Conservation (phyloP, 2,329 filamentous ascomycete genomes). For the Akanthomyces uredinophilus region DNA sequence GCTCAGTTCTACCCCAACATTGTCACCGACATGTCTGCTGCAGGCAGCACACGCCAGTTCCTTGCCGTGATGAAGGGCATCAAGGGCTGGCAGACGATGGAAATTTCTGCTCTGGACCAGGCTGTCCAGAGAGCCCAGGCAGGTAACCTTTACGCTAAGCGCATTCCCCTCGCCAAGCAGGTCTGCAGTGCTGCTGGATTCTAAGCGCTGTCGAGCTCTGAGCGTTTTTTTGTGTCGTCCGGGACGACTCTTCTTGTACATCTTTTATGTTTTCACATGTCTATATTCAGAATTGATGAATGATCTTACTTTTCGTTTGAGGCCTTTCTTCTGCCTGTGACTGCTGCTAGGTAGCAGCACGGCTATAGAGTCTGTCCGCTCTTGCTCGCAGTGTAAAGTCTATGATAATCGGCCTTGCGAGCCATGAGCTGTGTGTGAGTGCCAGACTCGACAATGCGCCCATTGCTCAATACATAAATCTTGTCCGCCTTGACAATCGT, state of each 20-base stretch:
- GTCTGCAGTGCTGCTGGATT: constrained; percentile 12
- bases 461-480: constrained; percentile 35
- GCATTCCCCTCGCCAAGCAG: constrained; percentile 5
- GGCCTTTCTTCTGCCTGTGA: neutral
- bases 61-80: constrained; percentile 5
- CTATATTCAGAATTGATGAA: neutral
- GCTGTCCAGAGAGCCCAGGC: constrained; percentile 7
- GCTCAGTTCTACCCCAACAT: neutral
- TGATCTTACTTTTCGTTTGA: neutral
- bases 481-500: constrained; percentile 39
- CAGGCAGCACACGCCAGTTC: constrained; percentile 7
- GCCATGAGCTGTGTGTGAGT: neutral
- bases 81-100: constrained; percentile 9
- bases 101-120: neutral
- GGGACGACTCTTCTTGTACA: neutral
- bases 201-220: neutral
- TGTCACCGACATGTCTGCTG: constrained; percentile 1
- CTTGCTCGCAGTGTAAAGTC: neutral
- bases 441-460: neutral
- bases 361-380: neutral
- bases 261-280: neutral
- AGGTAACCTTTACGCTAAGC: constrained; percentile 12
- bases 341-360: no score
- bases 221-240: neutral
- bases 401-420: neutral